A percentile compares a stretch with the other conserved stretches of the same genome.
Evolutionary conservation across 148 eudicot genomes (phyloP).

Genomic region (Persicaria tinctoria): DNA sequence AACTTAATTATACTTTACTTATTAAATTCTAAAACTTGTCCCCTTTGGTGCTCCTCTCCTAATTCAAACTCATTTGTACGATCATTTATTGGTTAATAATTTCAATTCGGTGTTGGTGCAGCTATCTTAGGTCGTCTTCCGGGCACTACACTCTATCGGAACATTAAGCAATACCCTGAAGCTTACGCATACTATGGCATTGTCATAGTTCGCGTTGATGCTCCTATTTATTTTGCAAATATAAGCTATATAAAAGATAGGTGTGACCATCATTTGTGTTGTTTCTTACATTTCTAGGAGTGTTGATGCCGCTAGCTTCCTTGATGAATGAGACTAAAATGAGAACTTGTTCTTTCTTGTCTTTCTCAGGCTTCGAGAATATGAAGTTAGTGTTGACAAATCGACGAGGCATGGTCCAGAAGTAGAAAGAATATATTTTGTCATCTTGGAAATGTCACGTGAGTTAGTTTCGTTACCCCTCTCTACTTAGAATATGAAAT

Average conservation of each 20-base stretch:
- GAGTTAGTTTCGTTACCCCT: slow-evolving; percentile 16
- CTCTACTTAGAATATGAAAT: no score
- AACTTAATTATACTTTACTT: neutral
- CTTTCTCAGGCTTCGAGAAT: slow-evolving; percentile 65
- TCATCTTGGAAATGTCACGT: slow-evolving; percentile 92
- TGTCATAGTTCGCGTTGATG: slow-evolving; percentile 89
- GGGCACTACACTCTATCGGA: slow-evolving; percentile 89
- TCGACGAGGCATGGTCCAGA: slow-evolving; percentile 68
- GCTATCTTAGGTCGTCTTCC: slow-evolving; percentile 98
- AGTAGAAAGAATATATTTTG: slow-evolving; percentile 64
- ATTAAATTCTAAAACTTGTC: neutral
- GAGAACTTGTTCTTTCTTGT: slow-evolving; percentile 7
- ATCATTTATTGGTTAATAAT: neutral
- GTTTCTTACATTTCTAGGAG: neutral
- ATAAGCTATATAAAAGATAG: slow-evolving; percentile 91
- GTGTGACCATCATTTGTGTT: slow-evolving; percentile 18
- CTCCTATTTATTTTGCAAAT: slow-evolving; percentile 97
- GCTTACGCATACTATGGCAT: slow-evolving; percentile 87
- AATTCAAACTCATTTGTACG: neutral
- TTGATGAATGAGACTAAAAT: neutral
- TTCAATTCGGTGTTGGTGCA: slow-evolving; percentile 23
- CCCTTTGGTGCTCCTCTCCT: neutral
- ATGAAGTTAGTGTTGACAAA: slow-evolving; percentile 54
- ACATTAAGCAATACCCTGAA: slow-evolving; percentile 86
- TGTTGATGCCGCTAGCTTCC: neutral